Conservation (phyloP, 192 early-diverging fungal species). For the Podila verticillata region DNA sequence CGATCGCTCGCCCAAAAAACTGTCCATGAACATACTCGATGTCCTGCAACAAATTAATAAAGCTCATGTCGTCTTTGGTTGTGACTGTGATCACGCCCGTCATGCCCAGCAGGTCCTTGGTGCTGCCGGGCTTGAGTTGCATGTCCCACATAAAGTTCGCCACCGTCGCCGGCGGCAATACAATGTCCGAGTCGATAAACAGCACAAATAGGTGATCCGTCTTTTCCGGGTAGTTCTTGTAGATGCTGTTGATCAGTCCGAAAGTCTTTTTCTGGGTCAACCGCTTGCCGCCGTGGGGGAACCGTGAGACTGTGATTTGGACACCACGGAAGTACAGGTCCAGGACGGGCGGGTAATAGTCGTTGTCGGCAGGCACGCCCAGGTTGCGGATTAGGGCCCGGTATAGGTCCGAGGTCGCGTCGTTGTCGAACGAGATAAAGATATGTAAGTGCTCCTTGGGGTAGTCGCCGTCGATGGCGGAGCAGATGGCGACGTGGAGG, state of each 20-base stretch:
- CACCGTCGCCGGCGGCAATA: constrained; percentile 40
- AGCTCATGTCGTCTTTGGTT: constrained; percentile 28
- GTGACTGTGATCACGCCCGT: constrained; percentile 26
- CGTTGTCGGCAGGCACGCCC: constrained; percentile 10
- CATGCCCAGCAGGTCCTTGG: constrained; percentile 15
- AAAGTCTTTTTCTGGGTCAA: constrained; percentile 60
- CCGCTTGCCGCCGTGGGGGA: constrained; percentile 64
- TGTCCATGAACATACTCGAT: constrained; percentile 58
- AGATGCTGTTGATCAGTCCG: constrained; percentile 23
- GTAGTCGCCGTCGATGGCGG: constrained; percentile 26
- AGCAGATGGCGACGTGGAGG: constrained; percentile 19
- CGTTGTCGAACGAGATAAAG: constrained; percentile 36
- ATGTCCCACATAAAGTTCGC: constrained; percentile 48
- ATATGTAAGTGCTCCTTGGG: constrained; percentile 27
- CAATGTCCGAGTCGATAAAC: constrained; percentile 62
- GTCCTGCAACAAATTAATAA: constrained; percentile 54
- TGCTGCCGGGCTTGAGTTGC: constrained; percentile 11
- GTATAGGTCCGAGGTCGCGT: constrained; percentile 26
- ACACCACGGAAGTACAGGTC: constrained; percentile 43
- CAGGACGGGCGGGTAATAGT: constrained; percentile 14
- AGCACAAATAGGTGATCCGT: constrained; percentile 49
- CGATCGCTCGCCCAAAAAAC: constrained; percentile 45
- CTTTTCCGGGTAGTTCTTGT: constrained; percentile 21
- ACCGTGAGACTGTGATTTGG: constrained; percentile 45
- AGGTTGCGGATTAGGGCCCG: constrained; percentile 22